phyloP scores from a whole-genome alignment of 1,284 basidiomycete genomes.

The Tilletia horrida region DNA sequence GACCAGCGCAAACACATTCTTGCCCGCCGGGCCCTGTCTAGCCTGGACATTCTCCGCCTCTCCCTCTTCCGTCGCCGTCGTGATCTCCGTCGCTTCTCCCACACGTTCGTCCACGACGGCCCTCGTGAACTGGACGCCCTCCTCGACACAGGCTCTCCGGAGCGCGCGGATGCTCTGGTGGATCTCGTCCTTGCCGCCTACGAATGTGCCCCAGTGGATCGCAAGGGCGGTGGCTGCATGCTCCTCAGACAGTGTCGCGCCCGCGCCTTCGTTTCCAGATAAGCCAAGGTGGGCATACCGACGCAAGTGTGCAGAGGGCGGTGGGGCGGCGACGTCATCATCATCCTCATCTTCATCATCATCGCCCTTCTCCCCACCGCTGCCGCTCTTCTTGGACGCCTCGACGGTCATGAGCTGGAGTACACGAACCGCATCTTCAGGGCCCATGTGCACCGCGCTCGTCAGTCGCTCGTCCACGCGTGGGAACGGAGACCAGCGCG shows the following conservation, averaged over 20 bases:
- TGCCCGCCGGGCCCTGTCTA: neutral
- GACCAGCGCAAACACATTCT: constrained; percentile 22
- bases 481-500: constrained; percentile 40
- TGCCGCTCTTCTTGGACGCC: neutral
- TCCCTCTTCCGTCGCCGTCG: neutral
- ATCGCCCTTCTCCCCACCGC: neutral
- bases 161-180: constrained; percentile 13
- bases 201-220: constrained; percentile 44
- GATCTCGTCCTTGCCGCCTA: constrained; percentile 25
- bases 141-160: neutral
- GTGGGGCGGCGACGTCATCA: neutral
- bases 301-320: neutral
- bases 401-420: constrained; percentile 34
- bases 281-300: neutral
- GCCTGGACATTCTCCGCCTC: too few relatives aligned
- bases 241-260: too few relatives aligned
- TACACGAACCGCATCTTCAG: constrained; percentile 42
- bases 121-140: constrained; percentile 17
- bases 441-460: constrained; percentile 47
- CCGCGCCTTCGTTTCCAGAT: neutral
- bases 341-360: neutral
- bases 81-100: neutral
- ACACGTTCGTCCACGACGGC: neutral
- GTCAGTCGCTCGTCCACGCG: constrained; percentile 39
- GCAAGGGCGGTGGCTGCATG: constrained; percentile 26